These are phyloP conservation scores for Rhizopus stolonifer DNA, from an alignment of 371 early-diverging fungal species.

Conservation along the genomic window DNA sequence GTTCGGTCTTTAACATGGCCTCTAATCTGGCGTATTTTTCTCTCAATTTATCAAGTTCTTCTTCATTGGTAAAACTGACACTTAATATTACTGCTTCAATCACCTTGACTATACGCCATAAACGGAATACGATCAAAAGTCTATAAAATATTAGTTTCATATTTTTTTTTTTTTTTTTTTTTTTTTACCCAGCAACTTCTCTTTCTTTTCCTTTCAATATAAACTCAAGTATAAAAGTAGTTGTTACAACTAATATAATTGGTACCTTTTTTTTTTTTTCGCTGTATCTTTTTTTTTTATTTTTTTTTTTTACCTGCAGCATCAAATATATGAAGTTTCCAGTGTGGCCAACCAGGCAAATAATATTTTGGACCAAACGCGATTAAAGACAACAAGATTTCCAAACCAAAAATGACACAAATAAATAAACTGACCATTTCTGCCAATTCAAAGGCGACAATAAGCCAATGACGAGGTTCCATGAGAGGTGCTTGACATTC, in stretches of 20 bases:
- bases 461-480: conserved; percentile 3
- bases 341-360: conserved; percentile 42
- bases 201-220: conserved; percentile 48
- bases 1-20: conserved; percentile 23
- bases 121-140: conserved; percentile 45
- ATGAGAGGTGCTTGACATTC: conserved; percentile 25
- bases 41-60: conserved; percentile 21
- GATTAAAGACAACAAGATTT: conserved; percentile 30
- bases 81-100: conserved; percentile 45
- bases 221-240: conserved; percentile 45
- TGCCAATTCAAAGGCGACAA: conserved; percentile 31
- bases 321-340: conserved; percentile 51
- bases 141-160: conserved; percentile 13
- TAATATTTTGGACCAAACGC: conserved; percentile 48
- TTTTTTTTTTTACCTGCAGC: conserved; percentile 39
- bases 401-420: conserved; percentile 40
- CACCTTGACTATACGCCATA: conserved; percentile 52
- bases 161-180: conserved; percentile 1
- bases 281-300: no score
- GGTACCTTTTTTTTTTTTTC: no score
- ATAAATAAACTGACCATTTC: conserved; percentile 34
- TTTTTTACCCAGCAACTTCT: conserved; percentile 48
- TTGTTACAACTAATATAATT: conserved; percentile 31
- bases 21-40: conserved; percentile 26
- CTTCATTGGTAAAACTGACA: conserved; percentile 31